Percentiles rank a stretch among this genome's conserved stretches.
phyloP scores from a whole-genome alignment of 2,329 filamentous ascomycete species.

The Colletotrichum sp. region DNA sequence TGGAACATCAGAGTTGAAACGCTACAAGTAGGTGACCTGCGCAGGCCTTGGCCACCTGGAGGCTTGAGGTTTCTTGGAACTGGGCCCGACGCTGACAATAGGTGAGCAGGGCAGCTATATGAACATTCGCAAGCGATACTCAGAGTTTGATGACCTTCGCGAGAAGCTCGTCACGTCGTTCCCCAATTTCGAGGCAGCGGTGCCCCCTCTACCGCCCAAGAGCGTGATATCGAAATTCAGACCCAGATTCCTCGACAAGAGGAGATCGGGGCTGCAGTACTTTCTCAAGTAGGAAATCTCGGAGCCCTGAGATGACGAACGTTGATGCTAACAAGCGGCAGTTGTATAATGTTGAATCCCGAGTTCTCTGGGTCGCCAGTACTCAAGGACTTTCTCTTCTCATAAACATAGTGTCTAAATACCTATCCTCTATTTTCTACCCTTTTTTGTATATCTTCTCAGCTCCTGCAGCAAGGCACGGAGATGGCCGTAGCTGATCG shows the following conservation, averaged over 20 bases:
- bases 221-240: conserved; percentile 88
- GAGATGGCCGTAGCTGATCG: neutral
- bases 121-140: conserved; percentile 78
- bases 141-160: conserved; percentile 88
- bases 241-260: conserved; percentile 83
- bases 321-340: conserved; percentile 40
- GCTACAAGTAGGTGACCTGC: conserved; percentile 66
- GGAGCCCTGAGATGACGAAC: conserved; percentile 6
- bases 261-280: conserved; percentile 83
- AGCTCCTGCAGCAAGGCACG: neutral
- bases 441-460: conserved; percentile 9
- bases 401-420: conserved; percentile 37
- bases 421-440: neutral
- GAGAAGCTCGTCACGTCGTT: conserved; percentile 78
- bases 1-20: conserved; percentile 93
- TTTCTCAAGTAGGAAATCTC: conserved; percentile 79
- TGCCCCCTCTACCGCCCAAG: conserved; percentile 91
- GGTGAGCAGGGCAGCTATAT: conserved; percentile 61
- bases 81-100: conserved; percentile 14
- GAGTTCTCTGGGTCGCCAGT: conserved; percentile 93
- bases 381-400: conserved; percentile 88
- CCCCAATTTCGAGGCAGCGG: conserved; percentile 81
- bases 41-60: neutral
- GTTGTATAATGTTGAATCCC: conserved; percentile 89
- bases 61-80: neutral